phyloP scores from a whole-genome alignment of 129 eudicot species.

The Deinandra increscens region DNA sequence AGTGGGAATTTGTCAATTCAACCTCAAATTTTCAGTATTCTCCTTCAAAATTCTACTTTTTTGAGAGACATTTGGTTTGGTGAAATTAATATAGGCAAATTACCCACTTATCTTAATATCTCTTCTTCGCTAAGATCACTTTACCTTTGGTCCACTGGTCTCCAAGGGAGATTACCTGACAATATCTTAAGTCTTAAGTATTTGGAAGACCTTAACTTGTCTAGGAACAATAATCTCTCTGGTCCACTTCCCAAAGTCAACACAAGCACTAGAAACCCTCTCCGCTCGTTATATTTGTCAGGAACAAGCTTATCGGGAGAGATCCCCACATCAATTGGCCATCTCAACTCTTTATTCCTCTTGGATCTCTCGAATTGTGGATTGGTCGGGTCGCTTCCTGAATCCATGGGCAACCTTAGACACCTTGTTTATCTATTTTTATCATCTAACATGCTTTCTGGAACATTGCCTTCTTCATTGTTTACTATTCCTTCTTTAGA shows the following conservation, averaged over 20 bases:
- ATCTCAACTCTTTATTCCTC: neutral
- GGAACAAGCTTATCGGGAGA: neutral
- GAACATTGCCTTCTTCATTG: neutral
- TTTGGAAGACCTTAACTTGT: constrained; percentile 21
- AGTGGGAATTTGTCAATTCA: too few relatives aligned
- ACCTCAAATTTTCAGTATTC: too few relatives aligned
- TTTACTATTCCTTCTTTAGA: neutral
- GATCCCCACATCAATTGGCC: neutral
- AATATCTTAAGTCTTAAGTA: constrained; percentile 32
- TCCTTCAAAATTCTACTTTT: too few relatives aligned
- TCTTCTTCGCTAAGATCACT: too few relatives aligned
- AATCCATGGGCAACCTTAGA: neutral
- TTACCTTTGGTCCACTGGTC: too few relatives aligned
- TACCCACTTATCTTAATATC: neutral
- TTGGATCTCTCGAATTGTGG: neutral
- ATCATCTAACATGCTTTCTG: neutral
- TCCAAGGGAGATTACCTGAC: constrained; percentile 34
- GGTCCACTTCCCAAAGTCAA: constrained; percentile 19
- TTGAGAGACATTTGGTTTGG: too few relatives aligned
- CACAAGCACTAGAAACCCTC: constrained; percentile 18
- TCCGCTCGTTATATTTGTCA: constrained; percentile 7
- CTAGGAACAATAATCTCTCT: neutral
- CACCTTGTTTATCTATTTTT: neutral
- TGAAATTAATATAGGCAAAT: too few relatives aligned
- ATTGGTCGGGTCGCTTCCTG: neutral